These are phyloP conservation scores for Telopea speciosissima DNA, from an alignment of 177 flowering plant species.

Conservation along the genomic window DNA sequence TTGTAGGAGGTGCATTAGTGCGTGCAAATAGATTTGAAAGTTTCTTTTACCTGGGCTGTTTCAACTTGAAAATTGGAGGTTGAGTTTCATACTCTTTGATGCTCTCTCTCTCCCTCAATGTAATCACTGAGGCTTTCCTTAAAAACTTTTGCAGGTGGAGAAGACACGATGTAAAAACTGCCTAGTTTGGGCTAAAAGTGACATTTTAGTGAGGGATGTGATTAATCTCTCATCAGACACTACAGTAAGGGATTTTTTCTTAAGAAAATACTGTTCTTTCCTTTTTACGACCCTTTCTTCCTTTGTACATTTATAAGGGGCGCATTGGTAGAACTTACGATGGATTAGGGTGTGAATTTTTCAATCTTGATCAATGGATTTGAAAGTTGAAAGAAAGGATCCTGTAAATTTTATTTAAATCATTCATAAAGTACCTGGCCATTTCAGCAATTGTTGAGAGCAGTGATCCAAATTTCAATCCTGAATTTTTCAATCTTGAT, in stretches of 20 bases:
- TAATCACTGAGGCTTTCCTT: conserved; percentile 5
- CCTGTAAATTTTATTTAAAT: too few species aligned
- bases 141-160: conserved; percentile 47
- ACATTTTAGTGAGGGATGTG: conserved; percentile 61
- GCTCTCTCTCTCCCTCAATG: neutral
- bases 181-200: conserved; percentile 94
- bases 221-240: conserved; percentile 51
- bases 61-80: neutral
- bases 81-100: neutral
- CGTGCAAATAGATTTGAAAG: too few species aligned
- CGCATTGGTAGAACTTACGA: neutral
- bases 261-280: neutral
- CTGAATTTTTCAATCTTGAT: neutral
- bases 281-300: neutral
- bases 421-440: too few species aligned
- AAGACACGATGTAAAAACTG: conserved; percentile 64
- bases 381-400: too few species aligned
- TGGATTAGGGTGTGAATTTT: neutral
- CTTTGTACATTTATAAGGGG: too few species aligned
- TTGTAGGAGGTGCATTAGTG: too few species aligned
- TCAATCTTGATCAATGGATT: too few species aligned
- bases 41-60: too few species aligned
- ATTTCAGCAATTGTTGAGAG: too few species aligned
- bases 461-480: too few species aligned
- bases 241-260: conserved; percentile 31